Base-by-base conservation (phyloP, 306 rosid species). In the Rosa persica region DNA sequence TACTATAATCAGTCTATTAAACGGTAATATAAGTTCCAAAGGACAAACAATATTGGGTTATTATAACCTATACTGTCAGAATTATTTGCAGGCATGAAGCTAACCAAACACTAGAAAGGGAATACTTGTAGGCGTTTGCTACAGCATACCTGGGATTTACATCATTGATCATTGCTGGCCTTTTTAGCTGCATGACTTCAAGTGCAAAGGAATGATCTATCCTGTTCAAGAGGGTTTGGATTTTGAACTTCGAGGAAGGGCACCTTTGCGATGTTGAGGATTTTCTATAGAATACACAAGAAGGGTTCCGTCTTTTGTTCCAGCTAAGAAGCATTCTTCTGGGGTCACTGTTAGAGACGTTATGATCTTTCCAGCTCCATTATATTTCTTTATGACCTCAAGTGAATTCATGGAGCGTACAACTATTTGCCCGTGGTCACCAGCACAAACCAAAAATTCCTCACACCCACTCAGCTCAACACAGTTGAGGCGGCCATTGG, bases 271-370 rank as follows among this genome's bases (percentile, higher is more conserved):
- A 67, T 78, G 88, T 73, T 92, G 98, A 77, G 95, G 89, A 88
- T 89, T 90, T 81, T 92, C 98, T 69, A 95, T 87, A 17, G 98
- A 95, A 83, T 92, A 95, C 71, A 95, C 97, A 38, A 92, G 93
- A 57, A 95, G 91, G 87, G 84, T 82, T 76, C 98, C 98, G 38
- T 95, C 98, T 79, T 92, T 92, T 70, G 98, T 84, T 77, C 98
- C 98, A 75, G 97, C 98, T 72, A 95, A 80, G 89, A 95, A 92
- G 89, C 98, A 95, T 83, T 95, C 98, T 89, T 95, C 98, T 3
- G 89, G 78, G 64, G 98, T 92, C 58, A 92, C 97, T 3, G 92
- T 82, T 79, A 95, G 85, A 80, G 98, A 95, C 44, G 94, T 90
- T 76, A 95, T 86, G 34, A 87, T 72, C 86, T 89, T 95, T 84